phyloP scores from a whole-genome alignment of 2,329 filamentous ascomycete genomes.

The Monosporascus sp. region DNA sequence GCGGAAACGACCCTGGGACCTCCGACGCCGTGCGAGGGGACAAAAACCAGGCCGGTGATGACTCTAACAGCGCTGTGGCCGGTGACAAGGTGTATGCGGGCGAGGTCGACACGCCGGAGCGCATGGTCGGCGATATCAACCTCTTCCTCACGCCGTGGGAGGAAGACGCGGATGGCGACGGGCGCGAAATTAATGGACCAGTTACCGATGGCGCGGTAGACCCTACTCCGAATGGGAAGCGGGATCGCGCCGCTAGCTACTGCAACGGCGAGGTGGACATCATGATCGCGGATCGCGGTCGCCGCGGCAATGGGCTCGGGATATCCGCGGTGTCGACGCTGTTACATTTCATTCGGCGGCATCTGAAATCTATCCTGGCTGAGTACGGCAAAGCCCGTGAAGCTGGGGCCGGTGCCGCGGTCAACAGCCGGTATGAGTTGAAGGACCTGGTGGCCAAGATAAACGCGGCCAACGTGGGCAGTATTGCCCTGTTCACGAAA shows the following conservation, averaged over 20 bases:
- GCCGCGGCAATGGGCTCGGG: conserved; percentile 20
- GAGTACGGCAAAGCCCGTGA: conserved; percentile 40
- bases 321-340: conserved; percentile 57
- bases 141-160: conserved; percentile 67
- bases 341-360: conserved; percentile 58
- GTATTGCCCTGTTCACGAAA: conserved; percentile 45
- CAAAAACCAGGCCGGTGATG: neutral
- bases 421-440: conserved; percentile 22
- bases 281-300: conserved; percentile 23
- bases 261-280: conserved; percentile 26
- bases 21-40: neutral
- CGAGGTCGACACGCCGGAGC: conserved; percentile 46
- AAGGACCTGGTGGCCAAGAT: conserved; percentile 54
- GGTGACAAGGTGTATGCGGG: conserved; percentile 27
- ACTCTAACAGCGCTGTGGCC: neutral
- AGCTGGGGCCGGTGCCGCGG: conserved; percentile 2
- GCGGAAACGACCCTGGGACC: neutral
- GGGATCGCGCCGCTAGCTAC: conserved; percentile 43
- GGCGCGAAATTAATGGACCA: conserved; percentile 11
- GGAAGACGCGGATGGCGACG: conserved; percentile 35
- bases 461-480: conserved; percentile 48
- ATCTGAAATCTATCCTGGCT: conserved; percentile 48
- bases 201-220: conserved; percentile 13
- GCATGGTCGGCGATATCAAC: conserved; percentile 72
- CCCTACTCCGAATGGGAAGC: conserved; percentile 53